These are phyloP conservation scores for Ascochyta fabae DNA, from an alignment of 2,329 filamentous ascomycete genomes.

Conservation along the genomic window DNA sequence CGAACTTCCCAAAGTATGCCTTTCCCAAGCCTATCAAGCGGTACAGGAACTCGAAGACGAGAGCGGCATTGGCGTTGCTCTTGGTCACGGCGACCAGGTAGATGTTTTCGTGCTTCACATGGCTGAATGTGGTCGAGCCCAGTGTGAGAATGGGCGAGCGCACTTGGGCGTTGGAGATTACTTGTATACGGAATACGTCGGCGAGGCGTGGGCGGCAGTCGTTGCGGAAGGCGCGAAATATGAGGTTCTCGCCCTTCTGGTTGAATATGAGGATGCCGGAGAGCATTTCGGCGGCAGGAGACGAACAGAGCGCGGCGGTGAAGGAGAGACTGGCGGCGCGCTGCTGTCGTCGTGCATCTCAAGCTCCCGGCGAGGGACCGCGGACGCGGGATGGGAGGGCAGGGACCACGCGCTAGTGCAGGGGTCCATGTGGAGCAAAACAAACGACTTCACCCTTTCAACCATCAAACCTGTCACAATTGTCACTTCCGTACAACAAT, in stretches of 20 bases:
- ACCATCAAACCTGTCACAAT: background rate
- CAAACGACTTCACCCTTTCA: background rate
- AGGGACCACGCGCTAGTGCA: conserved; percentile 11
- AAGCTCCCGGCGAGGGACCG: conserved; percentile 15
- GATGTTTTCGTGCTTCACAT: conserved; percentile 99
- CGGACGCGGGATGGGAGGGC: conserved; percentile 8
- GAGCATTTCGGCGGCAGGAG: conserved; percentile 67
- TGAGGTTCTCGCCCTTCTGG: conserved; percentile 99
- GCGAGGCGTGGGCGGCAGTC: conserved; percentile 97
- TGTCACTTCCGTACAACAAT: background rate
- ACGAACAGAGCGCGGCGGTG: conserved; percentile 3
- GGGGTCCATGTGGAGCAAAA: conserved; percentile 8
- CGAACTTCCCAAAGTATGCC: conserved; percentile 98
- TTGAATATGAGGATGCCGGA: conserved; percentile 98
- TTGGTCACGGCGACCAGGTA: conserved; percentile 97
- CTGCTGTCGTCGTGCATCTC: conserved; percentile 6
- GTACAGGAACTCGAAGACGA: conserved; percentile 98
- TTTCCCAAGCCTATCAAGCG: conserved; percentile 86
- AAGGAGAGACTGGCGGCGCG: background rate
- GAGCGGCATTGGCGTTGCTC: conserved; percentile 97
- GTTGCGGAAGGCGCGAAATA: conserved; percentile 98
- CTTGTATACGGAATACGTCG: conserved; percentile 99
- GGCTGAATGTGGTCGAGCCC: conserved; percentile 97
- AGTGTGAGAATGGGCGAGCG: conserved; percentile 96
- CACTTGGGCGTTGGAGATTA: conserved; percentile 97